phyloP scores from a whole-genome alignment of 83 land plant genomes.

The Thuja plicata region DNA sequence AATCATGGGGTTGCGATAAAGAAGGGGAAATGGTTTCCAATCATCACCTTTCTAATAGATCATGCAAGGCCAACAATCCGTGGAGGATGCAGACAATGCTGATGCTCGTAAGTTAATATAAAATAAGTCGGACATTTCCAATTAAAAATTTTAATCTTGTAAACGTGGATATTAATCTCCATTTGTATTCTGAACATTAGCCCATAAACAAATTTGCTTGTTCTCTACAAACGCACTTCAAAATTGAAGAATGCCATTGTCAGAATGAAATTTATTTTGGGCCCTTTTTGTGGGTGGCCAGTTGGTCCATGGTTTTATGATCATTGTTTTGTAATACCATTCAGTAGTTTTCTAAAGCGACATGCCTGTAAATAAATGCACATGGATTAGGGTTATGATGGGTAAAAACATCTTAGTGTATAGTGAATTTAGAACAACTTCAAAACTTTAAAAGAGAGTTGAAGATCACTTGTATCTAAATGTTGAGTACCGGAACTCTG shows the following conservation, averaged over 20 bases:
- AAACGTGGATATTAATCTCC: background rate
- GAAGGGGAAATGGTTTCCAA: background rate
- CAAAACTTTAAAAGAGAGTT: too few relatives aligned
- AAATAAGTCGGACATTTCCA: constrained; percentile 29
- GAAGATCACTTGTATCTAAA: too few relatives aligned
- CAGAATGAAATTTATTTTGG: background rate
- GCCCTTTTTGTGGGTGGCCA: too few relatives aligned
- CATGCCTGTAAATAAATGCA: too few relatives aligned
- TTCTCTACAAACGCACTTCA: constrained; percentile 25
- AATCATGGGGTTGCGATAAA: too few relatives aligned
- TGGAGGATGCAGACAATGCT: constrained; percentile 46
- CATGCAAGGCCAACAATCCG: constrained; percentile 59
- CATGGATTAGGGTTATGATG: too few relatives aligned
- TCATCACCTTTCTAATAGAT: constrained; percentile 31
- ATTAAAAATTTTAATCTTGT: background rate
- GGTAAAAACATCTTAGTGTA: too few relatives aligned
- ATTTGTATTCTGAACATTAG: background rate
- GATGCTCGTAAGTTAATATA: constrained; percentile 31
- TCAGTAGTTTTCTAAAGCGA: too few relatives aligned
- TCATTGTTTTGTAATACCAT: too few relatives aligned
- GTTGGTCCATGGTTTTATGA: too few relatives aligned
- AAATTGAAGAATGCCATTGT: constrained; percentile 42
- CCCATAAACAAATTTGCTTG: background rate
- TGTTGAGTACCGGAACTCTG: too few relatives aligned
- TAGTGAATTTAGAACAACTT: too few relatives aligned